Conservation (phyloP, 1,284 basidiomycete species). For the Sanghuangporus baumii region DNA sequence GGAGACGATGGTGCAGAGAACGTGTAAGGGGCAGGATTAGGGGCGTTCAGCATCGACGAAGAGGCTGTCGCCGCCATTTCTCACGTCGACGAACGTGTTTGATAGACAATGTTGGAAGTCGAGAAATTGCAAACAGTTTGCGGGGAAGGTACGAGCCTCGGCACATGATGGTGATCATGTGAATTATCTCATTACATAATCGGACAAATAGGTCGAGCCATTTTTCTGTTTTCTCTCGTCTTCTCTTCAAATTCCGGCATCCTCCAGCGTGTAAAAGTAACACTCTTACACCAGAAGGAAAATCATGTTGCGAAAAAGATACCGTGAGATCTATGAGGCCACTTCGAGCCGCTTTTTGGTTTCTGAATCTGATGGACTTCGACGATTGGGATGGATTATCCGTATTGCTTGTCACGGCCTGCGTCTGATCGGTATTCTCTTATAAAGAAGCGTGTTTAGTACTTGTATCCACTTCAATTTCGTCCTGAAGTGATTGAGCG, state of each 20-base stretch:
- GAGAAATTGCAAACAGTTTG: not conserved
- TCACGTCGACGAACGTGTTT: not conserved
- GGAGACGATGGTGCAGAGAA: conserved; percentile 12
- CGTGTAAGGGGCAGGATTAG: conserved; percentile 8
- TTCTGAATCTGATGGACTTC: too few species aligned
- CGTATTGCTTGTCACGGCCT: too few species aligned
- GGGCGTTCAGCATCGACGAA: not conserved
- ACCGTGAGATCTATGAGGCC: too few species aligned
- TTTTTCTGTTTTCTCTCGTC: not conserved
- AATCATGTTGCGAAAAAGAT: too few species aligned
- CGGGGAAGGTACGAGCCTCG: not conserved
- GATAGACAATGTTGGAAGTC: not conserved
- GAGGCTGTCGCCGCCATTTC: conserved; percentile 7
- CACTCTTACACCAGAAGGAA: too few species aligned
- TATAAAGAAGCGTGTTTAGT: too few species aligned
- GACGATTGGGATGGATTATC: too few species aligned
- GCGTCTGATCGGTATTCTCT: too few species aligned
- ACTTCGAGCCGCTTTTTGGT: too few species aligned
- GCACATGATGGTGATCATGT: not conserved
- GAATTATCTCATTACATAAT: not conserved
- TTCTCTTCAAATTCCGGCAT: not conserved
- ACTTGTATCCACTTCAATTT: too few species aligned
- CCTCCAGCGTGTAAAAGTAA: not conserved
- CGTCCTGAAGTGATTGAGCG: too few species aligned
- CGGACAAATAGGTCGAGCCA: not conserved